Evolutionary conservation across 225 moss, liverwort and hornwort species (phyloP).

Genomic region (Neckera pumila): DNA sequence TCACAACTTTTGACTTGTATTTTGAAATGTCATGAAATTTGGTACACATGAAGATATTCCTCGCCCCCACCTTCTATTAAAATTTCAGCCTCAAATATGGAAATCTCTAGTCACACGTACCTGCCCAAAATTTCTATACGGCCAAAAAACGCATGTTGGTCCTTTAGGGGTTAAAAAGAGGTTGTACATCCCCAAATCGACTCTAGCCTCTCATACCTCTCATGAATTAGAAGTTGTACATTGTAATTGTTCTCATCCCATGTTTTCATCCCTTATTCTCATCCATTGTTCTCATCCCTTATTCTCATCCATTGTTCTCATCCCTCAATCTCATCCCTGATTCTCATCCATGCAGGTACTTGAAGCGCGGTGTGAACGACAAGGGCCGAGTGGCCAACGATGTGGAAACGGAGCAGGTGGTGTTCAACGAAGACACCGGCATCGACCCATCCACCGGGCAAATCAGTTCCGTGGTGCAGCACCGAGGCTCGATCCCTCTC

Average conservation of each 20-base stretch:
- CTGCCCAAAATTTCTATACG: too few relatives aligned
- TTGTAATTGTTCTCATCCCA: not conserved
- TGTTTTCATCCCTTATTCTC: not conserved
- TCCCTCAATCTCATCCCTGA: too few relatives aligned
- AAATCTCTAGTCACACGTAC: too few relatives aligned
- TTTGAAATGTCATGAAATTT: too few relatives aligned
- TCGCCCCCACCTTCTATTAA: too few relatives aligned
- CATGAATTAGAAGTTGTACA: not conserved
- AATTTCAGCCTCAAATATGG: too few relatives aligned
- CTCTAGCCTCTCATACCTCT: not conserved
- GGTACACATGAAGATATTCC: too few relatives aligned
- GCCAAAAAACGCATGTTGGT: too few relatives aligned
- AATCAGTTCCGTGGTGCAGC: conserved; percentile 93
- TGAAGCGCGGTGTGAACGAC: conserved; percentile 96
- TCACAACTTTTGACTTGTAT: too few relatives aligned
- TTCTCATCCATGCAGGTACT: conserved; percentile 41
- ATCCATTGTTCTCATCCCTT: not conserved
- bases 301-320: not conserved
- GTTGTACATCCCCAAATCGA: not conserved
- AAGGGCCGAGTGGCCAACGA: conserved; percentile 92
- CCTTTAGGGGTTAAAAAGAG: too few relatives aligned
- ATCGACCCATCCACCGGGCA: conserved; percentile 71
- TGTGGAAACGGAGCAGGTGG: conserved; percentile 92
- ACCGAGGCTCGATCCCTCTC: conserved; percentile 92
- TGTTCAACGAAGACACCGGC: conserved; percentile 77